Base-by-base conservation (phyloP, 805 yeast genomes). In the Candida glaebosa region DNA sequence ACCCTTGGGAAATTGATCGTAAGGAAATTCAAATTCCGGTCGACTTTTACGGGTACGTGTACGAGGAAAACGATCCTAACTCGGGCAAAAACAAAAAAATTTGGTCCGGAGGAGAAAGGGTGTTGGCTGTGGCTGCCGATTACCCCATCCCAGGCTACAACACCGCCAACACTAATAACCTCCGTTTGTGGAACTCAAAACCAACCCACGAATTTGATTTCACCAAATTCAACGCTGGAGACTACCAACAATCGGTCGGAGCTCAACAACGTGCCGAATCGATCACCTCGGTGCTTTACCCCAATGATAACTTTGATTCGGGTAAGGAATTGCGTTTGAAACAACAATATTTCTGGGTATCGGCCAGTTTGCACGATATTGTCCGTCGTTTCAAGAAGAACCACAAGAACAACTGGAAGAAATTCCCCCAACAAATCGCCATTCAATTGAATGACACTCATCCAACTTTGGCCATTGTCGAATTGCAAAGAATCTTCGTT, bases 311-410 rank as follows among this genome's bases (percentile, higher is more conserved):
- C 64, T 90, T 89, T 61, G 84, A 86, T 57, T 77, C 80, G 50
- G 97, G 97, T 54, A 89, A 90, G 65, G 96, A 87, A 61, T 75
- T 89, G 58, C 80, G 97, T 60, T 78, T 89, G 63, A 90, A 90
- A 65, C 97, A 89, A 70, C 97, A 89, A 66, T 90, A 88, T 66
- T 90, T 89, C 68, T 89, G 97, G 97, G 96, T 90, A 40, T 82
- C 95, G 39, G 96, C 97, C 25, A 87, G 96, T 12, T 75, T 90
- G 52, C 88, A 85, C 55, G 97, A 89, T 62, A 89, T 89, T 52
- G 79, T 89, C 33, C 82, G 97, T 60, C 78, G 97, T 57, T 89
- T 85, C 69, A 83, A 88, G 64, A 90, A 90, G 68, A 63, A 81
- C 41, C 67, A 68, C 48, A 76, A 76, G 52, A 74, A 79, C 53